These are phyloP conservation scores for Spathaspora sp. DNA, from an alignment of 805 yeast genomes.

Conservation along the genomic window DNA sequence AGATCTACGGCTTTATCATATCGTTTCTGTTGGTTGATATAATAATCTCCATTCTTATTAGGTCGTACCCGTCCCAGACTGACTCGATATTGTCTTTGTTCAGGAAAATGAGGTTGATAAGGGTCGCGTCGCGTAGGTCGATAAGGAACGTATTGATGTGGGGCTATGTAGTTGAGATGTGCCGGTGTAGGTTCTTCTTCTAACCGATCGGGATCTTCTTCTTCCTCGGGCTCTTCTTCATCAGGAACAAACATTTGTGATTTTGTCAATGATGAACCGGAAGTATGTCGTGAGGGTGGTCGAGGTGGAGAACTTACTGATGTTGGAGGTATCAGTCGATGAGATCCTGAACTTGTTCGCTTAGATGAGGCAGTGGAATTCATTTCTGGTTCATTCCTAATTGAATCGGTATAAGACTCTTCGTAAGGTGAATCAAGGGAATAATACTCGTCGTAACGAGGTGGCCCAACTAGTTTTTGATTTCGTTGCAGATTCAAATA, in stretches of 20 bases:
- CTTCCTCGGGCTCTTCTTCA: not conserved
- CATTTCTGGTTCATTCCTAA: not conserved
- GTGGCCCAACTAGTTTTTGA: not conserved
- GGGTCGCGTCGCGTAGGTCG: not conserved
- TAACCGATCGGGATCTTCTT: slow-evolving; percentile 16
- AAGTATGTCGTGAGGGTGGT: not conserved
- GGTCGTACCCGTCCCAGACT: not conserved
- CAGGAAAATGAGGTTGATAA: slow-evolving; percentile 2
- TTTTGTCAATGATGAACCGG: not conserved
- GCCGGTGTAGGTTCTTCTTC: slow-evolving; percentile 39
- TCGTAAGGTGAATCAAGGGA: not conserved
- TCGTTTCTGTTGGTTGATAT: slow-evolving; percentile 33
- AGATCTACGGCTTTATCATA: slow-evolving; percentile 26
- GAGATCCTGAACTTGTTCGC: not conserved
- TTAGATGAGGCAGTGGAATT: not conserved
- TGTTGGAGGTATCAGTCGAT: not conserved
- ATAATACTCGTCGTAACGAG: not conserved
- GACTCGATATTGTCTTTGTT: not conserved
- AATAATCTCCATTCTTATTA: slow-evolving; percentile 23
- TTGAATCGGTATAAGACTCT: not conserved
- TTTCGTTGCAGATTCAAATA: slow-evolving; percentile 24
- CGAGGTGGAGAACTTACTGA: not conserved
- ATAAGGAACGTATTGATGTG: slow-evolving; percentile 7
- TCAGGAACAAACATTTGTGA: not conserved
- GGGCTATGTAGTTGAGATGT: slow-evolving; percentile 23